Conservation (phyloP, 176 grass and related monocot species). For the Coix lacrymajobi region DNA sequence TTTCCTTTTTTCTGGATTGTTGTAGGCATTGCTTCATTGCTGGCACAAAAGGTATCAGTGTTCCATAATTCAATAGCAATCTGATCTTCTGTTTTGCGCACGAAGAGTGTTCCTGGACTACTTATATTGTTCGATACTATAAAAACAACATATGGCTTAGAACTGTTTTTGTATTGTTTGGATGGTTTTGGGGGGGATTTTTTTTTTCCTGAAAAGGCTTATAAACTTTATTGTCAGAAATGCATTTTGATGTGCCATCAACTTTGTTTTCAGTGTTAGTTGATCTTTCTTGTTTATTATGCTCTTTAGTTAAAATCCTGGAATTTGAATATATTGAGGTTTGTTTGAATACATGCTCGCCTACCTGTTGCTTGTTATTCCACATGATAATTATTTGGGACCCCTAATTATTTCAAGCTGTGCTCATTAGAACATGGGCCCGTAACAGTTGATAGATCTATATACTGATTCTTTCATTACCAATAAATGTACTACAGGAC, state of each 20-base stretch:
- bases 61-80: neutral
- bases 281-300: neutral
- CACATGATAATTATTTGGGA: conserved; percentile 6
- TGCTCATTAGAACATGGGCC: neutral
- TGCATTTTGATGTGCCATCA: neutral
- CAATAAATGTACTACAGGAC: conserved; percentile 25
- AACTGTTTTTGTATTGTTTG: conserved; percentile 4
- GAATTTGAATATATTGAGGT: neutral
- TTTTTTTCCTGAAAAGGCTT: neutral
- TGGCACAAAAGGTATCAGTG: conserved; percentile 43
- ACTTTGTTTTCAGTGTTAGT: neutral
- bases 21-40: conserved; percentile 38
- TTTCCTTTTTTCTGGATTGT: conserved; percentile 4
- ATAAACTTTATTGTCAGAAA: neutral
- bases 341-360: neutral
- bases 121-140: neutral
- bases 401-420: neutral
- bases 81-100: neutral
- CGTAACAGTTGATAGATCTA: neutral
- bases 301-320: neutral
- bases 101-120: neutral
- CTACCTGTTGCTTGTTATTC: neutral
- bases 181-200: neutral
- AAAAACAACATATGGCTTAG: neutral
- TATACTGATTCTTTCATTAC: neutral